A percentile compares a stretch with the other conserved stretches of the same genome.
phyloP scores from a whole-genome alignment of 2,329 filamentous ascomycete genomes.

The Talaromyces albobiverticillius region DNA sequence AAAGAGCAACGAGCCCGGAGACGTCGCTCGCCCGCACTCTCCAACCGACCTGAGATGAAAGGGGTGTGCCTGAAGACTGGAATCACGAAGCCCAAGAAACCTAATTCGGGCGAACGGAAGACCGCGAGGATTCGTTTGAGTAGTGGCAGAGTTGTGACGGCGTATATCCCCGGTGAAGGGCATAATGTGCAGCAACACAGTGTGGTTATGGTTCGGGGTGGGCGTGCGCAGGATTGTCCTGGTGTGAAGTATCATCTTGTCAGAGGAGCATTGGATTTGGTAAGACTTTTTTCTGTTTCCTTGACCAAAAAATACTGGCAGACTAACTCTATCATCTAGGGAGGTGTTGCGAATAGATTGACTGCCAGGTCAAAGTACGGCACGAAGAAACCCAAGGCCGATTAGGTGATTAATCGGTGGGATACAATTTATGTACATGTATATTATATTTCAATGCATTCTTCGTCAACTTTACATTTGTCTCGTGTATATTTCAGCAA shows the following conservation, averaged over 20 bases:
- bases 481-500: no score
- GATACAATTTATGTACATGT: neutral
- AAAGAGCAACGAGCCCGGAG: slow-evolving; percentile 77
- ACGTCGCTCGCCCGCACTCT: slow-evolving; percentile 80
- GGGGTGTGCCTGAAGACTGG: slow-evolving; percentile 94
- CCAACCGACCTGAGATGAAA: slow-evolving; percentile 77
- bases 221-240: slow-evolving; percentile 92
- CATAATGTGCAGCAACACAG: slow-evolving; percentile 99
- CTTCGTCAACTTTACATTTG: neutral
- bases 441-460: neutral
- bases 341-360: slow-evolving; percentile 81
- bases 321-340: slow-evolving; percentile 50
- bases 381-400: slow-evolving; percentile 96
- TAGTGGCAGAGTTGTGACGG: slow-evolving; percentile 80
- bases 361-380: slow-evolving; percentile 94
- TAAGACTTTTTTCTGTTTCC: slow-evolving; percentile 49
- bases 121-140: slow-evolving; percentile 87
- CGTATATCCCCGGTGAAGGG: slow-evolving; percentile 93
- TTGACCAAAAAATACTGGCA: slow-evolving; percentile 24
- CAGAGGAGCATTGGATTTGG: slow-evolving; percentile 86
- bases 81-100: slow-evolving; percentile 95
- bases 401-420: slow-evolving; percentile 31
- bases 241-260: slow-evolving; percentile 96
- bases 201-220: slow-evolving; percentile 92
- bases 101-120: slow-evolving; percentile 96